These are phyloP conservation scores for Entamoeba invadens DNA, from an alignment of 208 protist genomes.

Conservation along the genomic window DNA sequence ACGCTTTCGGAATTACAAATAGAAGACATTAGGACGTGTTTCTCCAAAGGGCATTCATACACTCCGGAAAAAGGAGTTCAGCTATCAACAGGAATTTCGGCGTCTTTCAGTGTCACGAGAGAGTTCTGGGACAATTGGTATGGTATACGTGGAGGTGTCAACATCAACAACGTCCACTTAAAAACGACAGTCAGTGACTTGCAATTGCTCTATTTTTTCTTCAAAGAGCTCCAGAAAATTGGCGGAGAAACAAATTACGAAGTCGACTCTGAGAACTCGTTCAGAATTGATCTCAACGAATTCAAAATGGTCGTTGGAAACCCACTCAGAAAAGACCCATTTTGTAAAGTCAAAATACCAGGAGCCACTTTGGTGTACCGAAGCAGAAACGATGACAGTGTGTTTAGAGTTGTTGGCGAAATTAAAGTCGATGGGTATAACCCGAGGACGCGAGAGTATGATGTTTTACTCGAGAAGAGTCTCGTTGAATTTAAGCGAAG, in stretches of 20 bases:
- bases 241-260: background rate
- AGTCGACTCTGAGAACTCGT: background rate
- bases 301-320: background rate
- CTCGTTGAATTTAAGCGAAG: background rate
- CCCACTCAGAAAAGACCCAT: background rate
- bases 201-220: background rate
- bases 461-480: background rate
- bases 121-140: background rate
- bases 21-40: background rate
- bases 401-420: background rate
- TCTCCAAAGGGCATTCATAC: background rate
- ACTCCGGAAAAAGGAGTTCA: background rate
- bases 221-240: background rate
- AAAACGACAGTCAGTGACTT: background rate
- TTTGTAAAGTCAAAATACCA: background rate
- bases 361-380: background rate
- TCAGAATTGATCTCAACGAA: background rate
- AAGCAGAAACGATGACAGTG: background rate
- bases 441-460: background rate
- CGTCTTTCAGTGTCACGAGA: background rate
- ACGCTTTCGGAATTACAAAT: background rate
- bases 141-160: background rate
- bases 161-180: background rate
- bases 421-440: background rate
- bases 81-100: background rate